phyloP scores from a whole-genome alignment of 371 early-diverging fungal genomes.

The Choanephora cucurbitarum region DNA sequence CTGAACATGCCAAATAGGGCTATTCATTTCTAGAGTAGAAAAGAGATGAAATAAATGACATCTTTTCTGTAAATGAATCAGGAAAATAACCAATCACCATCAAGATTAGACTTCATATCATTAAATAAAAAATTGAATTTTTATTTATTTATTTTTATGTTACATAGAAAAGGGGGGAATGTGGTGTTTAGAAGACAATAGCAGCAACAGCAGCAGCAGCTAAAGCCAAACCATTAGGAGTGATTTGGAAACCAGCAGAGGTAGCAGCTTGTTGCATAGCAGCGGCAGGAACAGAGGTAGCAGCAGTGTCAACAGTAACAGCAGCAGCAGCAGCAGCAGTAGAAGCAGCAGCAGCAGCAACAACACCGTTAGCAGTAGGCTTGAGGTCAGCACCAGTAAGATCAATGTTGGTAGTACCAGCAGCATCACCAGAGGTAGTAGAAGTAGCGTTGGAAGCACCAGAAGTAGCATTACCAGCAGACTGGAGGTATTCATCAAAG shows the following conservation, averaged over 20 bases:
- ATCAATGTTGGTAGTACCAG: conserved; percentile 5
- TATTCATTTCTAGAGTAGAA: too few species aligned
- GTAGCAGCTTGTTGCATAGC: conserved; percentile 5
- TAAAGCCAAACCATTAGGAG: conserved; percentile 15
- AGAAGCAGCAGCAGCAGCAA: conserved; percentile 18
- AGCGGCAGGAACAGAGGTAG: conserved; percentile 12
- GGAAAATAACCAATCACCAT: too few species aligned
- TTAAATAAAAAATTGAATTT: too few species aligned
- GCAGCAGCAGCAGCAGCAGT: conserved; percentile 11
- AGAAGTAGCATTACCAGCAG: conserved; percentile 11
- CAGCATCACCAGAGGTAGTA: conserved; percentile 11
- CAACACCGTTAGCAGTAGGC: background rate
- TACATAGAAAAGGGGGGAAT: background rate
- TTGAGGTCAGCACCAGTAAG: background rate
- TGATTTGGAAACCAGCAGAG: conserved; percentile 21
- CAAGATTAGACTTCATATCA: too few species aligned
- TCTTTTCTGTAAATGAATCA: too few species aligned
- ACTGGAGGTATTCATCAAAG: conserved; percentile 15
- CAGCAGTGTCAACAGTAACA: conserved; percentile 2
- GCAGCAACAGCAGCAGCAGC: conserved; percentile 22
- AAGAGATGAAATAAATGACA: too few species aligned
- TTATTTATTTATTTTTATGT: background rate
- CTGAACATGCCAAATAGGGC: too few species aligned
- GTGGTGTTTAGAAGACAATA: conserved; percentile 18
- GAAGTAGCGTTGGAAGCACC: conserved; percentile 13